Conservation (phyloP, 2,329 filamentous ascomycete genomes). For the Zarea fungicola region DNA sequence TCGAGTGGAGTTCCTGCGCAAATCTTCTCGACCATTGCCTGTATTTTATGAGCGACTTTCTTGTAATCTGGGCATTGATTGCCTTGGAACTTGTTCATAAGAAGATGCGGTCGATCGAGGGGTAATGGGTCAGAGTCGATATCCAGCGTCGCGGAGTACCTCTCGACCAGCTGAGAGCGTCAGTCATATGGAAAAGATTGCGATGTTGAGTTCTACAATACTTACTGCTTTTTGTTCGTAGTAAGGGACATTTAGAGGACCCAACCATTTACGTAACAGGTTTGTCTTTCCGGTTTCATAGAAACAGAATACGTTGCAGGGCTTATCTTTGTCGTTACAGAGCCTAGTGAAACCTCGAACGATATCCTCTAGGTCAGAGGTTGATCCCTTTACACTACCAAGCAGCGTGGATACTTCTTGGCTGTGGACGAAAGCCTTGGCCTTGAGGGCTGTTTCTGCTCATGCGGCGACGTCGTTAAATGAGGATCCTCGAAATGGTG, state of each 20-base stretch:
- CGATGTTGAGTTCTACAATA: not conserved
- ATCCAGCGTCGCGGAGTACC: no score
- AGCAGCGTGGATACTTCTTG: slow-evolving; percentile 17
- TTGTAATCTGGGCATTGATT: no score
- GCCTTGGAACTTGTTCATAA: no score
- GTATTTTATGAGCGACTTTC: no score
- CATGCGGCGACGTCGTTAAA: not conserved
- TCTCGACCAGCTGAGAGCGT: slow-evolving; percentile 22
- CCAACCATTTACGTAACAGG: slow-evolving; percentile 15
- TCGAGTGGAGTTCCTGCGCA: no score
- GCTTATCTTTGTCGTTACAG: slow-evolving; percentile 10
- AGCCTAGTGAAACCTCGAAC: slow-evolving; percentile 19
- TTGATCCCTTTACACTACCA: slow-evolving; percentile 15
- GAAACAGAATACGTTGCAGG: slow-evolving; percentile 18
- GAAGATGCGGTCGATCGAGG: no score
- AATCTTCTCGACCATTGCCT: no score
- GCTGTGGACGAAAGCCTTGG: not conserved
- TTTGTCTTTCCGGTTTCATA: slow-evolving; percentile 20
- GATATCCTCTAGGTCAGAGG: slow-evolving; percentile 17
- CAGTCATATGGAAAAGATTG: not conserved
- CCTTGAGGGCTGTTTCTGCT: not conserved
- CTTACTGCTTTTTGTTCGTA: not conserved
- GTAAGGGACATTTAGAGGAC: no score
- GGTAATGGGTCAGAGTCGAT: no score
- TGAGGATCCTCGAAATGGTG: not conserved